These are phyloP conservation scores for Petunia hybrid DNA, from an alignment of 305 asterid species.

Conservation along the genomic window DNA sequence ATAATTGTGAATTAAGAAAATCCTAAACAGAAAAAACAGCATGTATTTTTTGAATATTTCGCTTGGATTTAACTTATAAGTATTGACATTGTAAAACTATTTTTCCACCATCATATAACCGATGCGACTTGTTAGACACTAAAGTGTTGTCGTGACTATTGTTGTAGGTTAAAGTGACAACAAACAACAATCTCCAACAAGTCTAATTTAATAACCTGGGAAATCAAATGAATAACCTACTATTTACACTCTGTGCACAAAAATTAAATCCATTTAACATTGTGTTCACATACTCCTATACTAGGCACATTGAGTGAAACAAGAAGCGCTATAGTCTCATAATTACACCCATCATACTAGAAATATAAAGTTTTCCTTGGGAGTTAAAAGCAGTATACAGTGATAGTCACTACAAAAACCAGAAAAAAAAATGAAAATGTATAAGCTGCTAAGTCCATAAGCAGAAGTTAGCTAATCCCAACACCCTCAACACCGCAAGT, in stretches of 20 bases:
- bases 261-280: background rate
- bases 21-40: no score
- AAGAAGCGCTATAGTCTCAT: background rate
- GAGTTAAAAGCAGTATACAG: background rate
- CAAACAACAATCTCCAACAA: no score
- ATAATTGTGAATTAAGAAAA: no score
- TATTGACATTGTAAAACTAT: no score
- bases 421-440: background rate
- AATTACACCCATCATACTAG: constrained; percentile 2
- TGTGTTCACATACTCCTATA: background rate
- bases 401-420: background rate
- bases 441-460: background rate
- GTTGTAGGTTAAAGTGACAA: no score
- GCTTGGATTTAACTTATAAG: no score
- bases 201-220: no score
- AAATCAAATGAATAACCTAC: no score
- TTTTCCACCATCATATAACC: no score
- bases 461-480: constrained; percentile 35
- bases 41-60: no score
- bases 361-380: background rate
- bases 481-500: background rate
- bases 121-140: no score
- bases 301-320: background rate
- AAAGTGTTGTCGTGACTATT: no score
- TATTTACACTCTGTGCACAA: background rate